Conservation (phyloP, 2,329 filamentous ascomycete species). For the Diaporthe sp. region DNA sequence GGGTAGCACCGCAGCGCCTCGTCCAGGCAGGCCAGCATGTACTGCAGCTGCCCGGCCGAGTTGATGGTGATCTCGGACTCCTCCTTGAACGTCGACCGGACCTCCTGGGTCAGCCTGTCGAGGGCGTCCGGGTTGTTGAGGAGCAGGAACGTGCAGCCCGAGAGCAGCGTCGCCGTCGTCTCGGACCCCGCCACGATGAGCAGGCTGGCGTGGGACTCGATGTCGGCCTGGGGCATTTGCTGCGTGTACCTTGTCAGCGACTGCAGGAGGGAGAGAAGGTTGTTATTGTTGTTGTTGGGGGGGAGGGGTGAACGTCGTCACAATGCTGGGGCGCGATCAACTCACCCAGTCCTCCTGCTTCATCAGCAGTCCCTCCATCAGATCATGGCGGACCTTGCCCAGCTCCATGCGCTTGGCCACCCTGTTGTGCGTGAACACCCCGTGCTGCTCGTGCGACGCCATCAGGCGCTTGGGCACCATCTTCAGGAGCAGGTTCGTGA, state of each 20-base stretch:
- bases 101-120: conserved; percentile 50
- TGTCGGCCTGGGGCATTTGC: not conserved
- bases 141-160: conserved; percentile 40
- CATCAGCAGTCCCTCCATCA: conserved; percentile 35
- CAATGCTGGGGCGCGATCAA: not conserved
- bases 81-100: conserved; percentile 50
- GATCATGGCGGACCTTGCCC: conserved; percentile 35
- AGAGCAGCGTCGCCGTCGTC: conserved; percentile 41
- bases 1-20: conserved; percentile 57
- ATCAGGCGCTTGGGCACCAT: conserved; percentile 21
- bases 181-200: conserved; percentile 40
- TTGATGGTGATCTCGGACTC: conserved; percentile 52
- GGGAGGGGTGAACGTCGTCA: too few species aligned
- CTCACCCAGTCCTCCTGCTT: conserved; percentile 33
- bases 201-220: conserved; percentile 16
- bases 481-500: not conserved
- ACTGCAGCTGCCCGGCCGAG: conserved; percentile 48
- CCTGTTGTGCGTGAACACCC: conserved; percentile 30
- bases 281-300: too few species aligned
- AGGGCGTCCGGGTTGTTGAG: conserved; percentile 45
- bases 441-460: conserved; percentile 18
- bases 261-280: not conserved
- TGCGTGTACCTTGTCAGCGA: not conserved
- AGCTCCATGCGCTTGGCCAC: conserved; percentile 36
- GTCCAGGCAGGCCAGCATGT: conserved; percentile 54